Conservation (phyloP, 1,284 basidiomycete species). For the Tilletiopsis washingtonensis region DNA sequence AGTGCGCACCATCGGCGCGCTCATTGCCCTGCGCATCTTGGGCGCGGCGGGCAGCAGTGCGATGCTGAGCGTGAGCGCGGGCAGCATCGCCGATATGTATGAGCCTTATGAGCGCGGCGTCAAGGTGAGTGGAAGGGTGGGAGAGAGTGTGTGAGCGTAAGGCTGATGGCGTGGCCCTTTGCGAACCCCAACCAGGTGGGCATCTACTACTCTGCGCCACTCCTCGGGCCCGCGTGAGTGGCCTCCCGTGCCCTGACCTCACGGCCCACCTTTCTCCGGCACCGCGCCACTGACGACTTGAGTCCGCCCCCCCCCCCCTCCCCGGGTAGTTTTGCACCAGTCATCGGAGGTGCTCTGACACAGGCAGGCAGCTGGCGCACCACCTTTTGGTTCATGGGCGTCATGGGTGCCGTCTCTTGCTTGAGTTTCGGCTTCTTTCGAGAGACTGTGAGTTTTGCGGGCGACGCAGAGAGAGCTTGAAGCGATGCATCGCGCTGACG, state of each 20-base stretch:
- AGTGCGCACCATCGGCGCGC: constrained; percentile 1
- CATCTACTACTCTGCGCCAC: constrained; percentile 11
- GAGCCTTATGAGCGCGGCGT: constrained; percentile 9
- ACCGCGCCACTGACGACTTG: too few relatives aligned
- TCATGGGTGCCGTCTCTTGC: constrained; percentile 6
- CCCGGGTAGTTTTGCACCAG: constrained; percentile 7
- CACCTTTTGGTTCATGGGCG: constrained; percentile 14
- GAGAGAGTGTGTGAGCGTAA: too few relatives aligned
- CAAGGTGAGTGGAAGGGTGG: constrained; percentile 1
- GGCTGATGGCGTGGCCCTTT: too few relatives aligned
- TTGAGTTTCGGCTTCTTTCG: constrained; percentile 2
- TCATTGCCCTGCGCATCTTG: constrained; percentile 9
- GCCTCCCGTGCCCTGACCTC: too few relatives aligned
- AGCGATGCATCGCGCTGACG: too few relatives aligned
- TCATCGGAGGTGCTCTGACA: constrained; percentile 13
- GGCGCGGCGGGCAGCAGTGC: constrained; percentile 8
- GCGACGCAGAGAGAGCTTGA: too few relatives aligned
- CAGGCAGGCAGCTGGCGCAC: constrained; percentile 7
- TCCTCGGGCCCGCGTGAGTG: constrained; percentile 14
- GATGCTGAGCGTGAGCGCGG: constrained; percentile 11
- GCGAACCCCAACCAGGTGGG: constrained; percentile 10
- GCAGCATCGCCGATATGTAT: constrained; percentile 12
- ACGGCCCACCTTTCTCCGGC: too few relatives aligned
- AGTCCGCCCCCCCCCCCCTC: too few relatives aligned
- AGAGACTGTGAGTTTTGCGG: too few relatives aligned